Evolutionary conservation across 2,329 filamentous ascomycete species (phyloP).

Genomic region (Rhinocladiella mackenziei): DNA sequence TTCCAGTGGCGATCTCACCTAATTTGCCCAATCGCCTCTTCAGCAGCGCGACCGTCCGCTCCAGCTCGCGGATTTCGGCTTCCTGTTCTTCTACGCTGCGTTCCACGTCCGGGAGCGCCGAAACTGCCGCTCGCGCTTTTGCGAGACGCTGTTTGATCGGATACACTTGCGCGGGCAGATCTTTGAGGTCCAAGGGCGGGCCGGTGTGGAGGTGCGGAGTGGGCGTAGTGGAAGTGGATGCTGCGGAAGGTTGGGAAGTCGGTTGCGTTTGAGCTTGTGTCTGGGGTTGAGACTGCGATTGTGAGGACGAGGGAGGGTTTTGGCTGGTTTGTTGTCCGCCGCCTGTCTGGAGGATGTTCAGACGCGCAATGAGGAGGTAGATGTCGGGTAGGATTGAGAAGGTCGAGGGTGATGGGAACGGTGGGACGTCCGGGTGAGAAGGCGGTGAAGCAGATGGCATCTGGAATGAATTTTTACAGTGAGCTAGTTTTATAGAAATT

Average conservation of each 20-base stretch:
- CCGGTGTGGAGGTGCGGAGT: slow-evolving; percentile 5
- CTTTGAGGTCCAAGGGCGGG: slow-evolving; percentile 60
- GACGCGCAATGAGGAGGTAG: slow-evolving; percentile 69
- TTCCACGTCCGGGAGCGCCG: slow-evolving; percentile 43
- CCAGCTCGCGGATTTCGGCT: slow-evolving; percentile 41
- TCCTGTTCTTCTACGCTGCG: slow-evolving; percentile 44
- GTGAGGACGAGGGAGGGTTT: not conserved
- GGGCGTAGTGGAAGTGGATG: slow-evolving; percentile 22
- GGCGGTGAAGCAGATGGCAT: slow-evolving; percentile 16
- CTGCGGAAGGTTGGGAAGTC: not conserved
- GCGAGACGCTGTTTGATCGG: slow-evolving; percentile 78
- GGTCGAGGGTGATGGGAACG: slow-evolving; percentile 70
- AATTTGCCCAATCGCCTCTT: slow-evolving; percentile 41
- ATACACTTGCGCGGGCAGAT: slow-evolving; percentile 73
- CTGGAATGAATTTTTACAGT: not conserved
- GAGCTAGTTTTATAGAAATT: not conserved
- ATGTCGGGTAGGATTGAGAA: slow-evolving; percentile 85
- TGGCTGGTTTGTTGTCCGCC: slow-evolving; percentile 36
- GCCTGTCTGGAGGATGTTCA: slow-evolving; percentile 49
- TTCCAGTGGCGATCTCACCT: slow-evolving; percentile 31
- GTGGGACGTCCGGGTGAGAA: slow-evolving; percentile 27
- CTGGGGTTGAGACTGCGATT: slow-evolving; percentile 22
- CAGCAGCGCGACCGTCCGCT: slow-evolving; percentile 39
- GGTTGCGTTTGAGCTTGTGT: slow-evolving; percentile 14
- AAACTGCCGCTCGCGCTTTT: slow-evolving; percentile 58